phyloP scores from a whole-genome alignment of 768 basidiomycete species.

The Pisolithus microcarpus region DNA sequence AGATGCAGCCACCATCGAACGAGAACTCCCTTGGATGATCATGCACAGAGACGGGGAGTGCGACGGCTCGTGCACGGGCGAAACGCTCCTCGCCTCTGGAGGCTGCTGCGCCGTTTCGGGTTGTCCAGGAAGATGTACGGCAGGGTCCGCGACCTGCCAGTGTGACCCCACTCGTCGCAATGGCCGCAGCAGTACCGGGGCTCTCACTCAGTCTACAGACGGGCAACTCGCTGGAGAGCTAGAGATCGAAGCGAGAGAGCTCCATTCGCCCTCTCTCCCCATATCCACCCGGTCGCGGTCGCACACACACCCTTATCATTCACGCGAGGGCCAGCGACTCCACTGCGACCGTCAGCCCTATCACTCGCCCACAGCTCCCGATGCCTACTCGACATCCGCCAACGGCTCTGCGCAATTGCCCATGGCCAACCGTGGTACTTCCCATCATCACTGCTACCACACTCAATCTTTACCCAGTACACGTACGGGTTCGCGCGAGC shows the following conservation, averaged over 20 bases:
- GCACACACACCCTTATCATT: neutral
- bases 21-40: slow-evolving; percentile 24
- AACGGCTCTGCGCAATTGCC: neutral
- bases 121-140: neutral
- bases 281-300: neutral
- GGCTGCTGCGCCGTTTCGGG: neutral
- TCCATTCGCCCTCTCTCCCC: neutral
- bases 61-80: slow-evolving; percentile 13
- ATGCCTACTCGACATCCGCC: neutral
- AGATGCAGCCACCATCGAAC: slow-evolving; percentile 18
- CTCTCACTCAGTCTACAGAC: slow-evolving; percentile 26
- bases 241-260: slow-evolving; percentile 14
- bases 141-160: neutral
- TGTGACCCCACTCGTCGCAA: neutral
- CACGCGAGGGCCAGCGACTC: neutral
- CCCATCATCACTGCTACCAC: neutral
- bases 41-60: slow-evolving; percentile 23
- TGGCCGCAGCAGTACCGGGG: too few species aligned
- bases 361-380: neutral
- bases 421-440: neutral
- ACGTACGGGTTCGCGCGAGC: neutral
- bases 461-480: neutral
- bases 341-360: neutral
- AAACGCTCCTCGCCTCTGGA: neutral
- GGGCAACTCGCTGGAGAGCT: slow-evolving; percentile 16